Evolutionary conservation across 805 yeast species (phyloP).

Genomic region (Clavispora phyllophila): DNA sequence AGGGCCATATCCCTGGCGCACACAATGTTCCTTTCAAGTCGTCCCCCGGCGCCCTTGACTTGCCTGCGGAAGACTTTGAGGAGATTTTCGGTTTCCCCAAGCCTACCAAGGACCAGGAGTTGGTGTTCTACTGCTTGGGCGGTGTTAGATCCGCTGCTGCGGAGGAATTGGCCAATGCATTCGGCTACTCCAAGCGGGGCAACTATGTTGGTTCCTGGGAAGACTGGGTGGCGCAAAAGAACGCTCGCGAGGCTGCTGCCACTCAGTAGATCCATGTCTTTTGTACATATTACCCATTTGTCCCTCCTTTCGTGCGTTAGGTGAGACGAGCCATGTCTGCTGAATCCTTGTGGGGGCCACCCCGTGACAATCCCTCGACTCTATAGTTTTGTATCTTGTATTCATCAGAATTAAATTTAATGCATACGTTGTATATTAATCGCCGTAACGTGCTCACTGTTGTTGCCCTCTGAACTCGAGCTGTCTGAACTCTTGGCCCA

Average conservation of each 20-base stretch:
- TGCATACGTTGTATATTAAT: background rate
- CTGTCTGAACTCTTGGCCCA: conserved; percentile 72
- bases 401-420: background rate
- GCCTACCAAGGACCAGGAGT: conserved; percentile 65
- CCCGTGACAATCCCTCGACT: conserved; percentile 4
- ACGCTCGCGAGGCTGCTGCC: conserved; percentile 7
- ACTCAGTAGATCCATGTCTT: background rate
- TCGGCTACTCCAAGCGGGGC: conserved; percentile 80
- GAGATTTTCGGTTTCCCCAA: conserved; percentile 77
- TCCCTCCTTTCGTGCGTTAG: background rate
- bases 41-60: conserved; percentile 86
- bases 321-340: background rate
- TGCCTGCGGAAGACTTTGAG: conserved; percentile 72
- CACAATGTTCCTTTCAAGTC: conserved; percentile 85
- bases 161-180: conserved; percentile 85
- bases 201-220: conserved; percentile 83
- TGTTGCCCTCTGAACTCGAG: conserved; percentile 28
- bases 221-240: conserved; percentile 64
- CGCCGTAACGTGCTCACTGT: background rate
- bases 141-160: conserved; percentile 91
- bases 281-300: background rate
- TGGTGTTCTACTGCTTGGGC: conserved; percentile 86
- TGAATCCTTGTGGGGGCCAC: background rate
- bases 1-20: conserved; percentile 79
- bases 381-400: conserved; percentile 1